Evolutionary conservation across 179 eudicot species (phyloP), one percentile per base, ranked within the genome.

Genomic region (Silene coronaria): DNA sequence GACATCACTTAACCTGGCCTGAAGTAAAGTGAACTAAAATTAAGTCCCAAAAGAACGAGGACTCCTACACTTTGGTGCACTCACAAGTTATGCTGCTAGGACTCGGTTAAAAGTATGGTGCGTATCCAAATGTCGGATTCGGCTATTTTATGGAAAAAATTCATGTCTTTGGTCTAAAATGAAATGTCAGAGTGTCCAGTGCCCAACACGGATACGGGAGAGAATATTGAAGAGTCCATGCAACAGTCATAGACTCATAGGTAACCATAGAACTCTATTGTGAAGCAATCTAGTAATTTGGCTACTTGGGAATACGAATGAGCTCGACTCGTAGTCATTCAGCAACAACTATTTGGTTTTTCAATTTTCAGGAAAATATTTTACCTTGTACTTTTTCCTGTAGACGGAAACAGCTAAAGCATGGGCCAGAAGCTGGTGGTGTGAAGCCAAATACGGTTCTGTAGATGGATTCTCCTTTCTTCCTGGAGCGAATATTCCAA

Each of bases 351-450:
- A 28, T 5, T 34, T 28, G 11, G 12, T 23, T 10, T 22, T 21
- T 42, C 63, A 28, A 55, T 72, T 12, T 58, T 32, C 16, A 26
- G 65, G 45, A 57, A 67, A 30, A 75, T 36, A 61, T 22, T 27
- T 55, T 77, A 90, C 97, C 96, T 84, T 81, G 80, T 80, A 92
- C 80, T 89, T 92, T 6, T 79, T 74, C 75, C 88, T 83, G 60
- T 90, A 92, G 59, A 85, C 75, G 46, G 88, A 80, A 78, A 87
- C 91, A 78, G 91, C 97, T 70, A 80, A 87, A 67, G 91, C 91
- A 79, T 92, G 97, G 70, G 97, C 89, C 80, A 92, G 84, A 72
- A 92, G 87, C 86, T 90, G 97, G 82, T 92, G 86, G 73, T 92
- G 97, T 61, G 91, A 79, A 74, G 63, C 91, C 87, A 92, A 60